These are phyloP conservation scores for Fusarium tjaetaba DNA, from an alignment of 2,329 filamentous ascomycete species.

Conservation along the genomic window DNA sequence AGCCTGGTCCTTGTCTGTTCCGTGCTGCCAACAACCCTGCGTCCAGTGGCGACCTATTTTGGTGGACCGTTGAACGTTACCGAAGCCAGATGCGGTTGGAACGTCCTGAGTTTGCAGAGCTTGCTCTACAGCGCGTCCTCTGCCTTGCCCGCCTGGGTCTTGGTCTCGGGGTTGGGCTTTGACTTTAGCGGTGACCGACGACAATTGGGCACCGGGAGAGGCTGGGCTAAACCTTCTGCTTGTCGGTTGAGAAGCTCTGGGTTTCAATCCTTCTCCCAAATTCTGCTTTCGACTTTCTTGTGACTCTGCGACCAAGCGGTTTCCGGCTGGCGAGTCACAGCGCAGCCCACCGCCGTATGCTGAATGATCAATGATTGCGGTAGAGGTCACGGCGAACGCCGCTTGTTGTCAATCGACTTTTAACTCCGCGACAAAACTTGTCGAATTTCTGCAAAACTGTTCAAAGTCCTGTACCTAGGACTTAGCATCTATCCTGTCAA, in stretches of 20 bases:
- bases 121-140: slow-evolving; percentile 17
- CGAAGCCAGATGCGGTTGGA: slow-evolving; percentile 39
- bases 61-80: slow-evolving; percentile 42
- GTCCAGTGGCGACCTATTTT: slow-evolving; percentile 35
- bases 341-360: slow-evolving; percentile 24
- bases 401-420: slow-evolving; percentile 22
- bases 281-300: slow-evolving; percentile 9
- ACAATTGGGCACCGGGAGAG: slow-evolving; percentile 33
- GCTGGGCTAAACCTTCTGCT: slow-evolving; percentile 13
- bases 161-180: slow-evolving; percentile 30
- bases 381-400: slow-evolving; percentile 13
- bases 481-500: slow-evolving; percentile 17
- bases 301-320: slow-evolving; percentile 32
- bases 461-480: slow-evolving; percentile 4
- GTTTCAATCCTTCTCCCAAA: not conserved
- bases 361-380: slow-evolving; percentile 33
- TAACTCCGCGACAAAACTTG: not conserved
- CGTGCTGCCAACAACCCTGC: slow-evolving; percentile 34
- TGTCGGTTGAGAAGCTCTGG: slow-evolving; percentile 2
- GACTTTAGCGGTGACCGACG: slow-evolving; percentile 39
- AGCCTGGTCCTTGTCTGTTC: slow-evolving; percentile 29
- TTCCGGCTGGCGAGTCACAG: slow-evolving; percentile 38
- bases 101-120: slow-evolving; percentile 24
- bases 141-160: slow-evolving; percentile 25
- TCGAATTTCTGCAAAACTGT: not conserved